Conservation (phyloP, 2,329 filamentous ascomycete species). For the Talaromyces sp. region DNA sequence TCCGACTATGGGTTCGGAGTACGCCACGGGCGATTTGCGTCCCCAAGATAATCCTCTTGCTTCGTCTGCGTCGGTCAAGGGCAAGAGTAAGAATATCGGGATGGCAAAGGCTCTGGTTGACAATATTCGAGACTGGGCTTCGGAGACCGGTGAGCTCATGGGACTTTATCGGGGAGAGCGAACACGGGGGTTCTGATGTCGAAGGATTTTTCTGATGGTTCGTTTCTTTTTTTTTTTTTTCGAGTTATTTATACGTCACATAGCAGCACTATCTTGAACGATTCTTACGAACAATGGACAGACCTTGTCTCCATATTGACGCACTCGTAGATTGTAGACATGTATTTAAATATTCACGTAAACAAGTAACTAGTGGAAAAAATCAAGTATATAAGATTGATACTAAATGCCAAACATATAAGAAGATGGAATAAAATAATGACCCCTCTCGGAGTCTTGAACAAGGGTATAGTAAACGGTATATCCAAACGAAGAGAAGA, state of each 20-base stretch:
- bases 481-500: conserved; percentile 7
- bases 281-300: neutral
- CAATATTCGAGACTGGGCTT: conserved; percentile 55
- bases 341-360: neutral
- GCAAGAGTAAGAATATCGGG: conserved; percentile 48
- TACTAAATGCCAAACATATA: neutral
- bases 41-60: neutral
- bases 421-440: neutral
- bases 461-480: conserved; percentile 8
- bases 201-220: neutral
- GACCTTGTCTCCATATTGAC: neutral
- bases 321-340: neutral
- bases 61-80: conserved; percentile 21
- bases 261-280: neutral
- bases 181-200: conserved; percentile 41
- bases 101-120: conserved; percentile 62
- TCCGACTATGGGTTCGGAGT: conserved; percentile 81
- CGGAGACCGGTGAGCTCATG: conserved; percentile 58
- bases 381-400: neutral
- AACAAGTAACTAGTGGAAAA: neutral
- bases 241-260: neutral
- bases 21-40: conserved; percentile 49
- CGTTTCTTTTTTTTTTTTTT: neutral
- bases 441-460: neutral
- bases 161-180: conserved; percentile 58